These are phyloP conservation scores for Gossypium anomalum DNA, from an alignment of 345 rosid species.

Conservation along the genomic window DNA sequence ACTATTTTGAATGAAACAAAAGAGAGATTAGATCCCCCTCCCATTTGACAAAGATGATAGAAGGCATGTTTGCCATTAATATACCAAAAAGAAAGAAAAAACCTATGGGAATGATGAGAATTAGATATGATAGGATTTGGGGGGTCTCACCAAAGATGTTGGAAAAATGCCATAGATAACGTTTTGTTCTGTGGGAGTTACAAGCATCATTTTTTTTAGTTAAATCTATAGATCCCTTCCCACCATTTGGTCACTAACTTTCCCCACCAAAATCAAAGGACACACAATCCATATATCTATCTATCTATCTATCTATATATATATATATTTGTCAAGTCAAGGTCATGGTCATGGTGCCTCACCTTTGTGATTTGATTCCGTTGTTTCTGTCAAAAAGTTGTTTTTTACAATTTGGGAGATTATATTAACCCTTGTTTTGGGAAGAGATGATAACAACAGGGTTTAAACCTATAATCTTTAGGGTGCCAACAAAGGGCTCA, in stretches of 20 bases:
- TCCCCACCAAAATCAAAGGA: neutral
- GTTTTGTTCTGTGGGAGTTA: neutral
- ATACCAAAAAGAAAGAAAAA: neutral
- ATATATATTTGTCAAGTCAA: neutral
- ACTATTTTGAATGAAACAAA: neutral
- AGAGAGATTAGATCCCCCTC: neutral
- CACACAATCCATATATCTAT: neutral
- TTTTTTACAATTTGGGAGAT: neutral
- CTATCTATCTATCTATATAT: too few relatives aligned
- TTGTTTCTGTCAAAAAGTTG: neutral
- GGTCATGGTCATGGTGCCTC: neutral
- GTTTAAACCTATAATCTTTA: too few relatives aligned
- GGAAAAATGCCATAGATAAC: neutral
- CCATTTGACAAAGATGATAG: neutral
- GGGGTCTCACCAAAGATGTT: conserved; percentile 25
- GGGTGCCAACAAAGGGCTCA: too few relatives aligned
- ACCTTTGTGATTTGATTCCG: neutral
- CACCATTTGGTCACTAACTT: neutral
- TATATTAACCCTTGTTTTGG: neutral
- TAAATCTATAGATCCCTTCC: neutral
- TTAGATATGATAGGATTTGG: conserved; percentile 34
- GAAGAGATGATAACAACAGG: too few relatives aligned
- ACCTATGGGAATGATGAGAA: conserved; percentile 25
- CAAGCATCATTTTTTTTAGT: neutral
- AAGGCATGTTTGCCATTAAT: conserved; percentile 1